These are phyloP conservation scores for Macadamia integrifolia DNA, from an alignment of 164 flowering plant genomes.

Conservation along the genomic window DNA sequence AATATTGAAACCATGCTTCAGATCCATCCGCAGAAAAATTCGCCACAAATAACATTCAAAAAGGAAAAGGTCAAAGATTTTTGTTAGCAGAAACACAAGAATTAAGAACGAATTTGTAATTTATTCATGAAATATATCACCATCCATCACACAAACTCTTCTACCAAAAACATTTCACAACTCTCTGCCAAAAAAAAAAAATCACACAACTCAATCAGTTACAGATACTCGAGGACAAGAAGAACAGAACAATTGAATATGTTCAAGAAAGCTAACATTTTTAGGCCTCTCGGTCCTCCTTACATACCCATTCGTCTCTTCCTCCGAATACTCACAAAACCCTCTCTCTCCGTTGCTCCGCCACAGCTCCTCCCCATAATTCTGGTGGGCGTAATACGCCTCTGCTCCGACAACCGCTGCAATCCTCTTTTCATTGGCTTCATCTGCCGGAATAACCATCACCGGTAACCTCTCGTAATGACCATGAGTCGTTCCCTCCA, in stretches of 20 bases:
- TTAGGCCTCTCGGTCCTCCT: slow-evolving; percentile 60
- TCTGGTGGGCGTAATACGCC: slow-evolving; percentile 72
- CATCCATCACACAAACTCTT: too few species aligned
- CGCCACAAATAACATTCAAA: too few species aligned
- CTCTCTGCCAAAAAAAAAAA: too few species aligned
- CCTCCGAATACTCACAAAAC: slow-evolving; percentile 36
- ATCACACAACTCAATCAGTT: too few species aligned
- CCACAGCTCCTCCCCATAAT: slow-evolving; percentile 72
- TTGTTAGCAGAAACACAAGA: too few species aligned
- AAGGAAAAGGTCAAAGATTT: too few species aligned
- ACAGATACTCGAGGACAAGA: background rate
- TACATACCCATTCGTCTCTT: slow-evolving; percentile 66
- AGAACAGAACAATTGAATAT: slow-evolving; percentile 41
- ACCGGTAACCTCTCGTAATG: slow-evolving; percentile 68
- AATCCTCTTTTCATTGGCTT: too few species aligned
- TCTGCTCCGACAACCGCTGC: slow-evolving; percentile 22
- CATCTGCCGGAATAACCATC: slow-evolving; percentile 4
- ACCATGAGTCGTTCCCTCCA: slow-evolving; percentile 58
- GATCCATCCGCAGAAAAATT: too few species aligned
- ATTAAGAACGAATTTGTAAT: too few species aligned
- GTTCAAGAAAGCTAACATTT: slow-evolving; percentile 48
- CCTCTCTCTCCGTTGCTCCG: slow-evolving; percentile 51
- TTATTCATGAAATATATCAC: too few species aligned
- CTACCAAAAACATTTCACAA: too few species aligned
- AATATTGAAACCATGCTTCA: too few species aligned